A percentile compares a stretch with the other conserved stretches of the same genome.
These are phyloP conservation scores for Coelastrella sp. DNA, from an alignment of 139 green algal genomes.

Conservation along the genomic window DNA sequence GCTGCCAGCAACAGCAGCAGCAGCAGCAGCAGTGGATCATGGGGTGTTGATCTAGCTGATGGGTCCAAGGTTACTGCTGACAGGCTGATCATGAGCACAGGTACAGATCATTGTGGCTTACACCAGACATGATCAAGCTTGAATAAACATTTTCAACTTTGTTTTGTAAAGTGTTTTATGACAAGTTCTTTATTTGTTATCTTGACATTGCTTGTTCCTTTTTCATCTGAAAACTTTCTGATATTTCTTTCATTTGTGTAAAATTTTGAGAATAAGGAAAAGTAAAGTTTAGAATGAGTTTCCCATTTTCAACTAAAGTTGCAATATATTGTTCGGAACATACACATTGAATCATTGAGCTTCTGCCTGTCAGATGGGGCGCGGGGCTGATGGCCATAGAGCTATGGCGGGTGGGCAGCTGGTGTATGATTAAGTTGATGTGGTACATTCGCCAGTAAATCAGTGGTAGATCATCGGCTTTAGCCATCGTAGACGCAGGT, in stretches of 20 bases:
- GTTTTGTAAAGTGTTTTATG: neutral
- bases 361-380: too few relatives aligned
- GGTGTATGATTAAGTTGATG: too few relatives aligned
- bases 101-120: neutral
- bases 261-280: slow-evolving; percentile 60
- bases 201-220: neutral
- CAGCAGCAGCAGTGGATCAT: slow-evolving; percentile 32
- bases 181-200: neutral
- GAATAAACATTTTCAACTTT: neutral
- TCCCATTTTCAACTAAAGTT: slow-evolving; percentile 65
- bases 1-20: neutral
- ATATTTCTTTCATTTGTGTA: slow-evolving; percentile 54
- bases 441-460: too few relatives aligned
- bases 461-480: too few relatives aligned
- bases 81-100: slow-evolving; percentile 22
- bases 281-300: slow-evolving; percentile 67
- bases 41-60: slow-evolving; percentile 8
- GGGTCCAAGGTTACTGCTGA: slow-evolving; percentile 29
- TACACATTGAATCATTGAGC: slow-evolving; percentile 62
- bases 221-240: slow-evolving; percentile 9
- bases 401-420: too few relatives aligned
- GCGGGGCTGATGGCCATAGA: too few relatives aligned
- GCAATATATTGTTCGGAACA: slow-evolving; percentile 74
- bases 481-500: too few relatives aligned
- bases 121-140: neutral